These are phyloP conservation scores for Aspergillus campestris DNA, from an alignment of 495 filamentous ascomycete species.

Conservation along the genomic window DNA sequence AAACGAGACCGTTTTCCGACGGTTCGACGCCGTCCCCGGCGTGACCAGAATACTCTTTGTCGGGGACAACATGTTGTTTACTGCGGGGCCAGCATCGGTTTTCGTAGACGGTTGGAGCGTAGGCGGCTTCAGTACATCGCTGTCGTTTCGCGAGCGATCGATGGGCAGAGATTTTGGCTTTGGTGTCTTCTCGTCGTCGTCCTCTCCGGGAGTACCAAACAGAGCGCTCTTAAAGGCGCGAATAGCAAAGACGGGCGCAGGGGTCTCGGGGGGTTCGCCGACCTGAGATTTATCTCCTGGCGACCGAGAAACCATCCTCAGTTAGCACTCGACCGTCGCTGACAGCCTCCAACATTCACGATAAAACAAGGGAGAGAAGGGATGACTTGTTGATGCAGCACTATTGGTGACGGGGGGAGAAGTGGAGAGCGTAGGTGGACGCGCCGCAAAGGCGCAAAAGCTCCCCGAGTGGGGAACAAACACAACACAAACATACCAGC, in stretches of 20 bases:
- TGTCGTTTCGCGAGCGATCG: conserved; percentile 16
- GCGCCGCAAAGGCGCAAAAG: conserved; percentile 3
- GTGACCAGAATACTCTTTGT: conserved; percentile 82
- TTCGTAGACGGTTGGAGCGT: conserved; percentile 14
- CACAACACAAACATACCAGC: conserved; percentile 20
- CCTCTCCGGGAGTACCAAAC: conserved; percentile 72
- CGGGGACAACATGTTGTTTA: conserved; percentile 45
- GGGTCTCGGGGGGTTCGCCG: conserved; percentile 74
- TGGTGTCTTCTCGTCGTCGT: conserved; percentile 23
- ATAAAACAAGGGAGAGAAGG: no score
- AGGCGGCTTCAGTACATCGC: conserved; percentile 13
- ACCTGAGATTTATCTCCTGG: conserved; percentile 28
- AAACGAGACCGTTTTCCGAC: conserved; percentile 89
- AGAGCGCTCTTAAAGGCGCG: conserved; percentile 86
- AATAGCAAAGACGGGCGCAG: conserved; percentile 86
- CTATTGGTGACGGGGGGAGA: no score
- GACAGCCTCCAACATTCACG: neutral
- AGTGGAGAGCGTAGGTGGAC: neutral
- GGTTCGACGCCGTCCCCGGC: conserved; percentile 68
- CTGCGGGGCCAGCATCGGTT: conserved; percentile 18
- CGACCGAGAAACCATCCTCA: conserved; percentile 3
- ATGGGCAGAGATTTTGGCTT: conserved; percentile 12
- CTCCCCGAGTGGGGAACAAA: conserved; percentile 1
- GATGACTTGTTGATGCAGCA: no score
- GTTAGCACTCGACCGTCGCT: conserved; percentile 9